phyloP scores from a whole-genome alignment of 805 yeast genomes.

The Candida sphagnicola region DNA sequence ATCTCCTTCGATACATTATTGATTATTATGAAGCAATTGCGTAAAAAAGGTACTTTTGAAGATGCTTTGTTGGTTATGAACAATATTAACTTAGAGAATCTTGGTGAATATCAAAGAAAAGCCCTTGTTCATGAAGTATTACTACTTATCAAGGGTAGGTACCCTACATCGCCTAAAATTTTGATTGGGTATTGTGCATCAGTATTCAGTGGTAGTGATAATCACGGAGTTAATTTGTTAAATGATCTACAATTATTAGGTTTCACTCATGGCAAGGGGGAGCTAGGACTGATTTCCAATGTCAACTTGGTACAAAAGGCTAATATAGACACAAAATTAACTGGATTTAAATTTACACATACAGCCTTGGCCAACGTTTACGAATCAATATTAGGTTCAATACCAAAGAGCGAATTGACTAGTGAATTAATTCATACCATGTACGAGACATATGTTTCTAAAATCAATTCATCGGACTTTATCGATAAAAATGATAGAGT shows the following conservation, averaged over 20 bases:
- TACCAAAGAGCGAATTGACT: constrained; percentile 10
- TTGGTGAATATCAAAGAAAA: constrained; percentile 14
- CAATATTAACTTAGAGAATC: constrained; percentile 19
- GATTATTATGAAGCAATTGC: constrained; percentile 25
- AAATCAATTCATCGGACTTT: background rate
- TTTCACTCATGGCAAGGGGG: constrained; percentile 18
- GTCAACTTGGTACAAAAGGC: constrained; percentile 23
- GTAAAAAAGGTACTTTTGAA: constrained; percentile 23
- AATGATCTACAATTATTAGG: constrained; percentile 25
- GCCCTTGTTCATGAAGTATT: constrained; percentile 28
- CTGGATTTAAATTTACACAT: constrained; percentile 18
- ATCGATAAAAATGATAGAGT: constrained; percentile 1
- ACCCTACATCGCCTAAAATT: constrained; percentile 28
- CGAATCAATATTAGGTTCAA: constrained; percentile 15
- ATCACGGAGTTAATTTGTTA: constrained; percentile 15
- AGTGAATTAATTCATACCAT: constrained; percentile 15
- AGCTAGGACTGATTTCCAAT: constrained; percentile 10
- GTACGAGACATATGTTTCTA: constrained; percentile 11
- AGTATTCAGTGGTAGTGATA: constrained; percentile 13
- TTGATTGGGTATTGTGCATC: constrained; percentile 34
- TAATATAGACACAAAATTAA: constrained; percentile 23
- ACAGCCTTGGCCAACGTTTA: constrained; percentile 22
- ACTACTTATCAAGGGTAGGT: constrained; percentile 25
- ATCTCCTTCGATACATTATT: constrained; percentile 21
- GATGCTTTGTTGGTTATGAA: constrained; percentile 35